Conservation (phyloP, 805 yeast species). For the Ogataea populi-albae region DNA sequence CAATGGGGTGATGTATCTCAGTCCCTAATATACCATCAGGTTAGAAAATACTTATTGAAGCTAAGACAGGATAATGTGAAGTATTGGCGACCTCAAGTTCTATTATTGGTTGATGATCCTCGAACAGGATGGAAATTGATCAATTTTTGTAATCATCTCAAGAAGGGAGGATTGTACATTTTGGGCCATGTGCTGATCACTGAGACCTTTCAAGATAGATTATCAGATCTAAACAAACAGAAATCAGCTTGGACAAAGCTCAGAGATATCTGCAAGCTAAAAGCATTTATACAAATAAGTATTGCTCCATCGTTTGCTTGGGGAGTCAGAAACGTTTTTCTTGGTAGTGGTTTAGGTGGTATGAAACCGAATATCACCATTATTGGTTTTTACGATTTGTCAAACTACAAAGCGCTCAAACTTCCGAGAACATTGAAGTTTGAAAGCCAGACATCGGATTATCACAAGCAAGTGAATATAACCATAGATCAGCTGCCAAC, state of each 20-base stretch:
- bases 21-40: constrained; percentile 92
- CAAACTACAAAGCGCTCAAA: constrained; percentile 17
- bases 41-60: constrained; percentile 80
- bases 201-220: constrained; percentile 58
- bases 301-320: constrained; percentile 84
- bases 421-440: constrained; percentile 21
- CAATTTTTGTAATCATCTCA: constrained; percentile 88
- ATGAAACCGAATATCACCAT: constrained; percentile 97
- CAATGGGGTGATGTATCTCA: constrained; percentile 99
- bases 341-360: constrained; percentile 97
- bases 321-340: constrained; percentile 90
- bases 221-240: constrained; percentile 67
- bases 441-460: constrained; percentile 25
- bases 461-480: constrained; percentile 24
- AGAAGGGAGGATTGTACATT: constrained; percentile 91
- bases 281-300: constrained; percentile 92
- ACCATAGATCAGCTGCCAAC: constrained; percentile 41
- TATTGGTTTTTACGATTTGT: constrained; percentile 78
- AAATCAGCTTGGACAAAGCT: constrained; percentile 80
- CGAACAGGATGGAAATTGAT: constrained; percentile 89
- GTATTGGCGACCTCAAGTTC: constrained; percentile 96
- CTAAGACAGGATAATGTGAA: constrained; percentile 90
- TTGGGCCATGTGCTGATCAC: constrained; percentile 87
- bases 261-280: constrained; percentile 72
- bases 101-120: constrained; percentile 87